Evolutionary conservation across 768 basidiomycete species (phyloP).

Genomic region (Russula foetens): DNA sequence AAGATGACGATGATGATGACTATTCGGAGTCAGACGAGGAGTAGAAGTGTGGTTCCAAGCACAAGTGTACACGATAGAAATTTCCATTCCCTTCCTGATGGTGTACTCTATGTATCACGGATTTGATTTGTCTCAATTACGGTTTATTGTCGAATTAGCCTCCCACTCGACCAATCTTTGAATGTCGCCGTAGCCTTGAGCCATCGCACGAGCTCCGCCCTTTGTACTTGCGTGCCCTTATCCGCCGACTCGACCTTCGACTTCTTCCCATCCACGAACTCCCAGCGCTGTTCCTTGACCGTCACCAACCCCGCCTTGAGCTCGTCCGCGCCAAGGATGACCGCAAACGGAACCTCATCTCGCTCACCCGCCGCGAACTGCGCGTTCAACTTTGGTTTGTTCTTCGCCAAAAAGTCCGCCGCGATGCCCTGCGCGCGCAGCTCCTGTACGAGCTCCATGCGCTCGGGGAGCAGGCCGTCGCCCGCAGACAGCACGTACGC

Average conservation of each 20-base stretch:
- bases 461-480: conserved; percentile 79
- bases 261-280: conserved; percentile 65
- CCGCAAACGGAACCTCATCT: conserved; percentile 88
- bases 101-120: conserved; percentile 5
- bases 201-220: conserved; percentile 29
- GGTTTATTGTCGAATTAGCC: conserved; percentile 22
- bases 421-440: conserved; percentile 84
- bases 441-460: conserved; percentile 71
- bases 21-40: conserved; percentile 25
- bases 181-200: conserved; percentile 26
- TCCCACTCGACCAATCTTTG: conserved; percentile 29
- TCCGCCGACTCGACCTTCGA: conserved; percentile 42
- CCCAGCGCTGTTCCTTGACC: conserved; percentile 89
- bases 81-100: background rate
- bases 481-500: conserved; percentile 91
- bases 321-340: conserved; percentile 87
- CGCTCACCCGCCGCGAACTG: conserved; percentile 89
- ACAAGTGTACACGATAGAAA: conserved; percentile 17
- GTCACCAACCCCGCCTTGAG: conserved; percentile 74
- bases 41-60: conserved; percentile 7
- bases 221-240: conserved; percentile 38
- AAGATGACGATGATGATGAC: conserved; percentile 21
- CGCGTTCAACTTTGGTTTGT: conserved; percentile 76
- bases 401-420: conserved; percentile 91
- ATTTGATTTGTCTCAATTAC: conserved; percentile 5